Evolutionary conservation across 2,329 filamentous ascomycete genomes (phyloP).

Genomic region (Cercospora janseana): DNA sequence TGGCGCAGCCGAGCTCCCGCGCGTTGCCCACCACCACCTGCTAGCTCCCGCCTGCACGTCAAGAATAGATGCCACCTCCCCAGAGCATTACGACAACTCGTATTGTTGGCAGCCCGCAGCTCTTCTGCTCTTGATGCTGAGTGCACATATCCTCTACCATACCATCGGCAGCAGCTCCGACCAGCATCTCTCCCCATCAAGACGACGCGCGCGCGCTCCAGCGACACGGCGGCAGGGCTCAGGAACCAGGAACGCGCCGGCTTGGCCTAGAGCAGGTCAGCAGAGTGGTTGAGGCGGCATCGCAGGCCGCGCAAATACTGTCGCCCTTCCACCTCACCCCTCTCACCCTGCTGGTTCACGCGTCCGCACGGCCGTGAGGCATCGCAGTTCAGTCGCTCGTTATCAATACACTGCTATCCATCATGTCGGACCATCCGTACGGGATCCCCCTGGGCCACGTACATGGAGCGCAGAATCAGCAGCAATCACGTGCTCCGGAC

Average conservation of each 20-base stretch:
- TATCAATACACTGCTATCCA: background rate
- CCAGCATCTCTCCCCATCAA: background rate
- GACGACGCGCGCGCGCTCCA: background rate
- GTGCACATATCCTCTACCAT: background rate
- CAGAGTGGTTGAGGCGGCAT: background rate
- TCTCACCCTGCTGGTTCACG: background rate
- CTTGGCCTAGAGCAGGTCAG: conserved; percentile 1
- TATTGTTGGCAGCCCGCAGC: conserved; percentile 1
- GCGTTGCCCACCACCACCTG: conserved; percentile 4
- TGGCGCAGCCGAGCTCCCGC: background rate
- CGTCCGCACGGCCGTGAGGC: background rate
- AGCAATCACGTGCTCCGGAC: conserved; percentile 15
- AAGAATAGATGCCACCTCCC: conserved; percentile 1
- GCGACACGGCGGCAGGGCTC: background rate
- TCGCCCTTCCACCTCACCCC: background rate
- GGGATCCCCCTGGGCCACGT: conserved; percentile 25
- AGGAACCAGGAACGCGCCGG: background rate
- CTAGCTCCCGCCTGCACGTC: conserved; percentile 1
- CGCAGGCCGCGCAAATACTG: background rate
- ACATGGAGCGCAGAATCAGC: conserved; percentile 11
- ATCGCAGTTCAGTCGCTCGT: conserved; percentile 4
- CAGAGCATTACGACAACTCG: conserved; percentile 3
- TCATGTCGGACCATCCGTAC: conserved; percentile 28
- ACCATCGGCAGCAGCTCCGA: background rate
- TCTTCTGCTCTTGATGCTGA: too few relatives aligned